Evolutionary conservation across 768 basidiomycete genomes (phyloP).

Genomic region (Termitomyces sp.): DNA sequence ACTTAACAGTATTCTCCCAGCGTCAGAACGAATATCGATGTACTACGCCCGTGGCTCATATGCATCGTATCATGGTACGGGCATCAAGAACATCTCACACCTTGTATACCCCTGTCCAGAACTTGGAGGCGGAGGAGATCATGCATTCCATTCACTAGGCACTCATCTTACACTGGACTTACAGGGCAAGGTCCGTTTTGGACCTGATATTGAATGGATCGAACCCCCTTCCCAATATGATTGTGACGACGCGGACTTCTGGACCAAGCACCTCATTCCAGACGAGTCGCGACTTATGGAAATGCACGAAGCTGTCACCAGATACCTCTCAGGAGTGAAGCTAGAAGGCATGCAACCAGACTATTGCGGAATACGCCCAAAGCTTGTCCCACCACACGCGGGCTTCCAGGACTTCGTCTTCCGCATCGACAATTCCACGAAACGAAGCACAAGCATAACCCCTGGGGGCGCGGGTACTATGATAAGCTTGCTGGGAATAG

Average conservation of each 20-base stretch:
- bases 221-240: conserved; percentile 42
- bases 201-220: conserved; percentile 91
- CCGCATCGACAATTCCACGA: conserved; percentile 55
- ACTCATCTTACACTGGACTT: conserved; percentile 91
- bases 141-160: conserved; percentile 81
- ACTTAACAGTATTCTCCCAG: conserved; percentile 65
- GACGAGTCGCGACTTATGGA: conserved; percentile 55
- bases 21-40: conserved; percentile 58
- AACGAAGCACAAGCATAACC: conserved; percentile 11
- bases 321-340: conserved; percentile 65
- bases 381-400: conserved; percentile 67
- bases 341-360: conserved; percentile 69
- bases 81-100: conserved; percentile 59
- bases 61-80: conserved; percentile 81
- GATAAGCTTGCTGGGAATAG: conserved; percentile 87
- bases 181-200: conserved; percentile 82
- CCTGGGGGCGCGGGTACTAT: conserved; percentile 41
- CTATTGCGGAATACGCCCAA: conserved; percentile 85
- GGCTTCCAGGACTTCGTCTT: conserved; percentile 87
- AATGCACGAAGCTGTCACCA: conserved; percentile 71
- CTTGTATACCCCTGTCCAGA: conserved; percentile 93
- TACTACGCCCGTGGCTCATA: conserved; percentile 86
- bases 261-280: conserved; percentile 63
- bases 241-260: conserved; percentile 65
- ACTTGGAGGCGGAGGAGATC: conserved; percentile 42